Evolutionary conservation across 2,329 filamentous ascomycete genomes (phyloP), one percentile per base, ranked within the genome.

Genomic region (Aureobasidium sp.): DNA sequence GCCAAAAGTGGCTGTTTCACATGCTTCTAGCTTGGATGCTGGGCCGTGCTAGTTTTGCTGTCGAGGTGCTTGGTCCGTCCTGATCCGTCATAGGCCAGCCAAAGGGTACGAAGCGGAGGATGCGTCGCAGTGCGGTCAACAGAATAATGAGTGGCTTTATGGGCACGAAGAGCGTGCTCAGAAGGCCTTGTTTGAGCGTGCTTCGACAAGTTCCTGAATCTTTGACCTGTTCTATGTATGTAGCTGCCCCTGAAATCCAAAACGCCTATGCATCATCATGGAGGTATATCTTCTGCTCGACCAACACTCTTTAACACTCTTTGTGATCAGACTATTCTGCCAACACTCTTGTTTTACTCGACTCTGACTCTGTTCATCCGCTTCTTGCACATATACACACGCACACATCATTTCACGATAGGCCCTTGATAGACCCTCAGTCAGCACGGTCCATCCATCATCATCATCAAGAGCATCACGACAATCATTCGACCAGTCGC

Each of bases 221-320:
- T 40, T 53, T 53, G 33, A 50, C 47, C 37, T 50, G 49, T 53
- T 40, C 51, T 40, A 9, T 40, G 50, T 40, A 19, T 19, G 35
- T 27, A 23, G 51, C 51, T 43, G 43, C 55, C 55, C 54, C 55
- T 58, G 43, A 49, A 58, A 40, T 58, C 15, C 31, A n/a, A 57
- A 47, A 58, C 55, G 55, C 55, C 40, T 57, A 17, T 58, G 55
- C 55, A 49, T 38, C 33, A 17, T 33, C 35, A 23, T 23, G 15
- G 51, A 17, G 33, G 25, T 57, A 57, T 57, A 57, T 57, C 53
- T 57, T 27, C 53, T 57, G 53, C 25, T 55, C 37, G 37, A 21
- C 9, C 17, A 33, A 43, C 23, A 23, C n/a, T 42, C 9, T 40
- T 19, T 7, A 4, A 8, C 23, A 23, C n/a, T 42, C 9, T 40